Conservation (phyloP, 805 yeast species). For the Candida railenensis region DNA sequence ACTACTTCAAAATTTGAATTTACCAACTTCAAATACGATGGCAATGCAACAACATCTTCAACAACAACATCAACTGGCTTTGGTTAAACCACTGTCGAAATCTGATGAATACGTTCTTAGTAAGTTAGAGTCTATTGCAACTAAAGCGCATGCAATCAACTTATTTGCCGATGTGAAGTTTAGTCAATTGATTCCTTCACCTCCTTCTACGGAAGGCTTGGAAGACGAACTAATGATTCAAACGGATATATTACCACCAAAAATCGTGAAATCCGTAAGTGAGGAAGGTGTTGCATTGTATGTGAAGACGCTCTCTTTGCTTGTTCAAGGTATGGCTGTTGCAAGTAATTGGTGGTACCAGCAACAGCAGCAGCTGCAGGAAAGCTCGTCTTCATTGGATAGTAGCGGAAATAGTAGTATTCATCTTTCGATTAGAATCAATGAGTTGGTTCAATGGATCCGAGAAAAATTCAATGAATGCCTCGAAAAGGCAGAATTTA, state of each 20-base stretch:
- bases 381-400: neutral
- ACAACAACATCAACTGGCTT: slow-evolving; percentile 18
- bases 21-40: slow-evolving; percentile 27
- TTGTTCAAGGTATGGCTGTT: slow-evolving; percentile 81
- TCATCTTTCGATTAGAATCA: slow-evolving; percentile 41
- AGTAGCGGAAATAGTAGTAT: slow-evolving; percentile 10
- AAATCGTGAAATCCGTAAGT: slow-evolving; percentile 57
- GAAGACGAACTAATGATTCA: slow-evolving; percentile 37
- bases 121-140: slow-evolving; percentile 71
- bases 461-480: slow-evolving; percentile 86
- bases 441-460: slow-evolving; percentile 85
- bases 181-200: slow-evolving; percentile 76
- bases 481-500: slow-evolving; percentile 82
- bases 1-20: slow-evolving; percentile 31
- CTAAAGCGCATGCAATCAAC: slow-evolving; percentile 87
- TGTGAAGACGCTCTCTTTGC: slow-evolving; percentile 75
- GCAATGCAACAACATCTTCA: slow-evolving; percentile 12
- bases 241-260: slow-evolving; percentile 52
- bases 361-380: slow-evolving; percentile 1
- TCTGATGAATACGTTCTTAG: slow-evolving; percentile 38
- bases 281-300: slow-evolving; percentile 87
- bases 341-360: slow-evolving; percentile 91
- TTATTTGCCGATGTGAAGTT: slow-evolving; percentile 90
- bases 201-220: slow-evolving; percentile 48
- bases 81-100: slow-evolving; percentile 12